These are phyloP conservation scores for Geoglossum cookeanum DNA, from an alignment of 2,329 filamentous ascomycete species.

Conservation along the genomic window DNA sequence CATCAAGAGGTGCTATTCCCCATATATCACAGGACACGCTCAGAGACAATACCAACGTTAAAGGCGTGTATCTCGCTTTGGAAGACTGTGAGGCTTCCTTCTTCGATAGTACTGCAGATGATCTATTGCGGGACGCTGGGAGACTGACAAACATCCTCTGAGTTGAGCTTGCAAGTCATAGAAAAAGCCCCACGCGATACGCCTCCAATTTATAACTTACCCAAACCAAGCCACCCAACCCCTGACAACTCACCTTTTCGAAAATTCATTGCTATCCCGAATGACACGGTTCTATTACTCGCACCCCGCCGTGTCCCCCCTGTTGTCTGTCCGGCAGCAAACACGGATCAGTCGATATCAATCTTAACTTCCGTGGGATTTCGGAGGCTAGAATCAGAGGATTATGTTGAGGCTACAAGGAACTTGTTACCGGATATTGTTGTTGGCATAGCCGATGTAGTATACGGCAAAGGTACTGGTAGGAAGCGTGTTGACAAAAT, in stretches of 20 bases:
- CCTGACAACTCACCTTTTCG: constrained; percentile 40
- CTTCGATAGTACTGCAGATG: not conserved
- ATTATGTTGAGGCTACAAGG: constrained; percentile 47
- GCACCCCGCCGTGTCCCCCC: constrained; percentile 62
- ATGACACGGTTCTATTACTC: constrained; percentile 48
- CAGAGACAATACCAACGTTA: constrained; percentile 41
- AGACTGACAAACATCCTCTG: constrained; percentile 6
- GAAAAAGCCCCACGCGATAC: constrained; percentile 33
- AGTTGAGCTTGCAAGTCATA: constrained; percentile 34
- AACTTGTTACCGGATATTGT: constrained; percentile 63
- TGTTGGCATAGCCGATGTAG: constrained; percentile 56
- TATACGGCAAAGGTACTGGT: constrained; percentile 39
- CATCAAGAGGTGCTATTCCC: constrained; percentile 68
- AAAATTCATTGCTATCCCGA: constrained; percentile 54
- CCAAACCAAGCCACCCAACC: constrained; percentile 20
- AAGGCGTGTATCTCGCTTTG: constrained; percentile 59
- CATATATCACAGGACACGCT: constrained; percentile 80
- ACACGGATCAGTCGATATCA: constrained; percentile 51
- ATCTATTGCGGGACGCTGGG: not conserved
- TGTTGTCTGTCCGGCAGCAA: constrained; percentile 46
- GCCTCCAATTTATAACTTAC: constrained; percentile 32
- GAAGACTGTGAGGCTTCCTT: constrained; percentile 62
- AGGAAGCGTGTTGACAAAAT: constrained; percentile 64
- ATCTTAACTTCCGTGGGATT: constrained; percentile 81
- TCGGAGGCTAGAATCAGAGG: constrained; percentile 43